Evolutionary conservation across 2,329 filamentous ascomycete species (phyloP), one percentile per base, ranked within the genome.

Genomic region (Hypocreales sp.): DNA sequence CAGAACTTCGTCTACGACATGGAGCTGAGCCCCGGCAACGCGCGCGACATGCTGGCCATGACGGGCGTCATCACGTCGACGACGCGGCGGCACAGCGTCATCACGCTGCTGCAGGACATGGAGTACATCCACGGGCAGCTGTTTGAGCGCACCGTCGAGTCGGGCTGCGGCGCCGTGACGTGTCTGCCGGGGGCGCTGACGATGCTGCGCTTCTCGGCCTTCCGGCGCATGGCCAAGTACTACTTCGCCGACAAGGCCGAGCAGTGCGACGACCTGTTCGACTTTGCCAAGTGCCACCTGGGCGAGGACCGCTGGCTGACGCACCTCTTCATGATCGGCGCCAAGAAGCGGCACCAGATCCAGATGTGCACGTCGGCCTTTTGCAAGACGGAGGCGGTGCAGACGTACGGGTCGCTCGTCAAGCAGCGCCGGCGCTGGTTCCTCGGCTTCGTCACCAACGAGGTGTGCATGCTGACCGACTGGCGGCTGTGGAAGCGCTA

Each of bases 1-100:
- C 87, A 94, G 48, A 95, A 94, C 51, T 95, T 95, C 54, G 81
- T 95, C 58, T 94, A 90, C 53, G 87, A 95, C 48, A 95, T 95
- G 90, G 84, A 95, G 53, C 63, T 95, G 34, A 93, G 87, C 51
- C 87, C 87, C 1, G 86, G 86, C 29, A 92, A 86, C 55, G 74
- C 80, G 46, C 73, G 76, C 46, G 82, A 92, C 48, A 94, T 93
- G 82, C 64, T 95, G 45, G 87, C 87, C 28, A 94, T 94, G 83
- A 95, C 87, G 10, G 87, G 87, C 18, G 81, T 95, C 45, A 95
- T 95, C 45, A 95, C 87, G 2, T 87, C 84, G 1, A 94, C 86
- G 0, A 93, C 87, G 0, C 71, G 78, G 41, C 90, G 80, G 42
- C 79, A 92, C 49, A 83, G 79, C 39, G 60, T 95, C 30, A 81